phyloP scores from a whole-genome alignment of 2,329 filamentous ascomycete species.

The Polychaeton citri region DNA sequence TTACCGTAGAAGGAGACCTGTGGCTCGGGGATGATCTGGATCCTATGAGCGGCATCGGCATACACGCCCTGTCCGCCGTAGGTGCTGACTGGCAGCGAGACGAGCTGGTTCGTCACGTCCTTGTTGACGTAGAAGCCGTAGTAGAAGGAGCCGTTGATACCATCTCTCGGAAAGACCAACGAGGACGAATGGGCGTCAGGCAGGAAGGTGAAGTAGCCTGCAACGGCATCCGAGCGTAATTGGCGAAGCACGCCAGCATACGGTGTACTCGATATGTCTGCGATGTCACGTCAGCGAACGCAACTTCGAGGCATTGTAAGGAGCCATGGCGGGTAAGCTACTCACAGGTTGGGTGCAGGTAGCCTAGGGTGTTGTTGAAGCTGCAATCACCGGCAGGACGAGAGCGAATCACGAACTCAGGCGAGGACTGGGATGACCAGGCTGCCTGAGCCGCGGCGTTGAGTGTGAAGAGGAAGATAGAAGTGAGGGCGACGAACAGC shows the following conservation, averaged over 20 bases:
- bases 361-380: background rate
- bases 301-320: too few relatives aligned
- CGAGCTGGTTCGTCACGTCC: background rate
- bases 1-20: background rate
- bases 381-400: background rate
- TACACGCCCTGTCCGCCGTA: background rate
- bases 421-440: background rate
- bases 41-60: background rate
- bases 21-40: background rate
- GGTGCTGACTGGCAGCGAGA: background rate
- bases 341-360: background rate
- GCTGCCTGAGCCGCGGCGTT: background rate
- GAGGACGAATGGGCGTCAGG: background rate
- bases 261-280: background rate
- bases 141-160: background rate
- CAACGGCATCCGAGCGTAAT: background rate
- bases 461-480: background rate
- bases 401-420: background rate
- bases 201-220: background rate
- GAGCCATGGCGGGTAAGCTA: background rate
- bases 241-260: background rate
- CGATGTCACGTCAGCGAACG: too few relatives aligned
- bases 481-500: background rate
- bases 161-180: background rate
- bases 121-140: background rate